Percentiles rank a stretch among this genome's conserved stretches.
Conservation (phyloP, 192 early-diverging fungal genomes). For the Geranomyces variabilis region DNA sequence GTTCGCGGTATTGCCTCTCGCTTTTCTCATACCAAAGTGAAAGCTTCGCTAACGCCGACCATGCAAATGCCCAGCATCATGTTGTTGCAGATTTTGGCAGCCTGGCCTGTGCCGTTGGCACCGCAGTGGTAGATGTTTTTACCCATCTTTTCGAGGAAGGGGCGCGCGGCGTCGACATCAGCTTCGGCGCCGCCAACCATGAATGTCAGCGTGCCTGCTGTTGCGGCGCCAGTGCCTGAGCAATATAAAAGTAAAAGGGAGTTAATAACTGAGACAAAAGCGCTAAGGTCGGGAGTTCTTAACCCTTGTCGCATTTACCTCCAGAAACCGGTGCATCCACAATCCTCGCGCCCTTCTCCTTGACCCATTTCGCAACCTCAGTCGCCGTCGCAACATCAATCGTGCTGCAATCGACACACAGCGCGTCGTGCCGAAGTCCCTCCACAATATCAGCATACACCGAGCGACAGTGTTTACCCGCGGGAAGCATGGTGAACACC, state of each 20-base stretch:
- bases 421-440: constrained; percentile 35
- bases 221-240: constrained; percentile 79
- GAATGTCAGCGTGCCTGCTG: constrained; percentile 90
- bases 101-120: constrained; percentile 78
- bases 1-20: too few species aligned
- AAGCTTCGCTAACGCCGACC: constrained; percentile 89
- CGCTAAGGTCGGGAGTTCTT: not conserved
- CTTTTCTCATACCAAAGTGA: constrained; percentile 66
- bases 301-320: constrained; percentile 50
- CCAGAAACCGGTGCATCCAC: constrained; percentile 96
- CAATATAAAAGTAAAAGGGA: not conserved
- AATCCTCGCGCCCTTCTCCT: constrained; percentile 59
- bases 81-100: constrained; percentile 98
- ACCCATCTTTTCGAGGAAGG: constrained; percentile 69
- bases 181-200: constrained; percentile 81
- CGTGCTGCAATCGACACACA: constrained; percentile 89
- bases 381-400: constrained; percentile 83
- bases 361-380: constrained; percentile 67
- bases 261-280: not conserved
- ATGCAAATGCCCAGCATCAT: constrained; percentile 93
- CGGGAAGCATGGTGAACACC: constrained; percentile 92
- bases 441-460: constrained; percentile 80
- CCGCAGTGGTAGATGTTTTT: constrained; percentile 91
- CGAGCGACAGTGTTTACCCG: constrained; percentile 73
- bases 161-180: constrained; percentile 68